A percentile compares a stretch with the other conserved stretches of the same genome.
Conservation (phyloP, 345 rosid genomes). For the Carallia pectinifolia region DNA sequence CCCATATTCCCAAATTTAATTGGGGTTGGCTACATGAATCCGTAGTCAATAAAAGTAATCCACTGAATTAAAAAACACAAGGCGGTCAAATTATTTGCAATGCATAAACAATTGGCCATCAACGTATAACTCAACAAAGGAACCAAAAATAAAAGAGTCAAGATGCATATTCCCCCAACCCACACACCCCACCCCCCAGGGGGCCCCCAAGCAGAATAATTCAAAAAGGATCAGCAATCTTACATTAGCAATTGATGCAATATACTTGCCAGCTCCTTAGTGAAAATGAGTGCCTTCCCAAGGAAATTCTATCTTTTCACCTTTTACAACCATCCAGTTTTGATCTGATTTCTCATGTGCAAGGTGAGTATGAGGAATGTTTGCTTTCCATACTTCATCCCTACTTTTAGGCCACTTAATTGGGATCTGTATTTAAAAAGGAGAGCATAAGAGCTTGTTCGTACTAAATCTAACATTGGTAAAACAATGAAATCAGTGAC, state of each 20-base stretch:
- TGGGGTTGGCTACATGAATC: too few relatives aligned
- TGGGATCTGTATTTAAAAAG: conserved; percentile 55
- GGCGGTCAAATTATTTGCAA: not conserved
- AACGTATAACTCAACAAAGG: not conserved
- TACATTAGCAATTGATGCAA: conserved; percentile 93
- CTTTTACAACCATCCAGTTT: conserved; percentile 99
- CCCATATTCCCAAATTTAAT: conserved; percentile 49
- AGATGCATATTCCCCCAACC: not conserved
- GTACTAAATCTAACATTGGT: conserved; percentile 3
- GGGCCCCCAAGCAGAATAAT: not conserved
- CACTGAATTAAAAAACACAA: conserved; percentile 4
- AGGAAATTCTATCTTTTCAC: conserved; percentile 83
- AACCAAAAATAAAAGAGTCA: not conserved
- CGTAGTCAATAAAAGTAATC: conserved; percentile 23
- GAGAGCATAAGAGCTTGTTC: conserved; percentile 1
- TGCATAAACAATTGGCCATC: not conserved
- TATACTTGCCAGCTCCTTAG: conserved; percentile 97
- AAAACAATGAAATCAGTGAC: not conserved
- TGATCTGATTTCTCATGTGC: conserved; percentile 98
- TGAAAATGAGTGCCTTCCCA: conserved; percentile 99
- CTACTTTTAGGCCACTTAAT: conserved; percentile 98
- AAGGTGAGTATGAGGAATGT: conserved; percentile 99
- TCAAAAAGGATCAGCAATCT: conserved; percentile 24
- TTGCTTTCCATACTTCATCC: conserved; percentile 98
- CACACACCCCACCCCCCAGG: not conserved